These are phyloP conservation scores for Leishmania tropica DNA, from an alignment of 208 protist species.

Conservation along the genomic window DNA sequence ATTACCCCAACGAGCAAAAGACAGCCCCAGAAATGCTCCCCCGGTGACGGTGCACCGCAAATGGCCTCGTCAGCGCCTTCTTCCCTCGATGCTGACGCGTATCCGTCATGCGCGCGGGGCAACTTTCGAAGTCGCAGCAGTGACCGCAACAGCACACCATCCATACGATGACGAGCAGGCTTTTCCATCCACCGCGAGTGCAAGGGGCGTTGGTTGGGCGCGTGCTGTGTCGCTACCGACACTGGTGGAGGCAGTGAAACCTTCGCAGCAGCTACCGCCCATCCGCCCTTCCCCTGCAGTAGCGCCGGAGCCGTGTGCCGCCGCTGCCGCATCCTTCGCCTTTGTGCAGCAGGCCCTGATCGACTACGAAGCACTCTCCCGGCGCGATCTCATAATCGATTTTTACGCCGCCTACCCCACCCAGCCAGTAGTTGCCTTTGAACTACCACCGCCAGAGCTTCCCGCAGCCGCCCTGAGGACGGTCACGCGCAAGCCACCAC, in stretches of 20 bases:
- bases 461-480: background rate
- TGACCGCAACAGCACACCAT: background rate
- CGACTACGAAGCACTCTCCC: slow-evolving; percentile 33
- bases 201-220: background rate
- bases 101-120: no score
- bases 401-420: slow-evolving; percentile 39
- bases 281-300: background rate
- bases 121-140: background rate
- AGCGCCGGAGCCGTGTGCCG: background rate
- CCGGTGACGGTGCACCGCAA: no score
- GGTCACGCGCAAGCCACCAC: background rate
- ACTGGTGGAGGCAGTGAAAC: background rate
- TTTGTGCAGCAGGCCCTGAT: slow-evolving; percentile 23
- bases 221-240: background rate
- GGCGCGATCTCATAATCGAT: slow-evolving; percentile 41
- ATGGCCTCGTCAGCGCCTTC: background rate
- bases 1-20: background rate
- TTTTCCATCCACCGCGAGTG: background rate
- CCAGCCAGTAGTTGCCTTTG: background rate
- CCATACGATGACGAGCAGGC: slow-evolving; percentile 1
- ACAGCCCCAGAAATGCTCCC: background rate
- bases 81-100: background rate
- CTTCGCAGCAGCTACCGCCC: background rate
- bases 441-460: background rate
- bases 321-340: background rate